Evolutionary conservation across 306 rosid genomes (phyloP), one percentile per base, ranked within the genome.

Genomic region (Vigna nakashimae): DNA sequence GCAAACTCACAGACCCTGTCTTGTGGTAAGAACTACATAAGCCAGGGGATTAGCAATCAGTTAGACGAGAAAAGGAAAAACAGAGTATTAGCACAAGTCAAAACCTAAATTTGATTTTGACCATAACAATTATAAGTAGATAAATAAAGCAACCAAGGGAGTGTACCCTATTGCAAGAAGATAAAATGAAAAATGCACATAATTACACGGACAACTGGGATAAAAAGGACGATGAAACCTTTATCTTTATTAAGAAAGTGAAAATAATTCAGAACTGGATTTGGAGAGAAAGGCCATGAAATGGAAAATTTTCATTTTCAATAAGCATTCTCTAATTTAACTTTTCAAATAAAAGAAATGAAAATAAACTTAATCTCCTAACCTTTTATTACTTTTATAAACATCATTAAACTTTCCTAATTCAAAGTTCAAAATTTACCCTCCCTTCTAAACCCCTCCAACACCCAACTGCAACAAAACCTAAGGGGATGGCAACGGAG

Each of bases 1-100:
- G 98, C 97, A 84, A 95, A 95, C 80, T 92, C 98, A 82, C 94
- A 92, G 81, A 92, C 98, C 84, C 97, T 88, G 80, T 95, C 99
- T 83, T 95, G 99, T 4, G 99, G 98, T 76, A 95, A 87, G 80
- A 95, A 91, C 98, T 95, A 74, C 74, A 79, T 69, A 77, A 60
- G n/a, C 63, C 82, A 65, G 16, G 15, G 62, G 38, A 64, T 77
- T 18, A 76, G 58, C 51, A 66, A 70, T 7, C 49, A 53, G 53
- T 26, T 51, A 42, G 48, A 32, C 32, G 24, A 50, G 10, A 42
- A 60, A n/a, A 53, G 70, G 40, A 76, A 63, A 69, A 55, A 1
- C 7, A 59, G 24, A 60, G 51, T 22, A 68, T 43, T 46, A 83
- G 36, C 79, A 45, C 75, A 55, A 30, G 58, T 75, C 18, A 64